Percentiles rank a stretch among this genome's conserved stretches.
These are phyloP conservation scores for Telfairia occidentalis DNA, from an alignment of 331 rosid species.

Conservation along the genomic window DNA sequence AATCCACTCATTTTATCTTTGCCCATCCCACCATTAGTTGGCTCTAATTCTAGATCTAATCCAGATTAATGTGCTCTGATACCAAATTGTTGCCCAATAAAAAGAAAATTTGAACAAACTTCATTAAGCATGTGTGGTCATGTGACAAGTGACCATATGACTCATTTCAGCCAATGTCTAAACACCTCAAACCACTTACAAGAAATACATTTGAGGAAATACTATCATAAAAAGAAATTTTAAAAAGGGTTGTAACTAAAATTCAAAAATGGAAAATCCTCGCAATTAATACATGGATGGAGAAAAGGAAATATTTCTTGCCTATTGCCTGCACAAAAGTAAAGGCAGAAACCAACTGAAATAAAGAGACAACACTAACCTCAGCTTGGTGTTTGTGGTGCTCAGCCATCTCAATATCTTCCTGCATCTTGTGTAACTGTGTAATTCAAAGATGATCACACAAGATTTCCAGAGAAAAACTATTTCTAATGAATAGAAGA, in stretches of 20 bases:
- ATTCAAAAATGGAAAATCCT: background rate
- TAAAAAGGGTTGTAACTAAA: background rate
- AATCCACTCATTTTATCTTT: background rate
- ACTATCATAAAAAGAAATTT: background rate
- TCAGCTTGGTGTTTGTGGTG: slow-evolving; percentile 42
- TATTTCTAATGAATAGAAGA: slow-evolving; percentile 9
- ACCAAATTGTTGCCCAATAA: background rate
- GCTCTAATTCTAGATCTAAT: background rate
- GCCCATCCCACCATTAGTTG: background rate
- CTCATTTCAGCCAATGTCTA: background rate
- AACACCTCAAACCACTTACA: background rate
- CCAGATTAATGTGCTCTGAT: background rate
- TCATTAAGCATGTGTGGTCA: background rate
- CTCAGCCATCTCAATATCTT: slow-evolving; percentile 42
- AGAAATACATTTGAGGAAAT: background rate
- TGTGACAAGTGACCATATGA: background rate
- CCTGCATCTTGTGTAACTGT: slow-evolving; percentile 63
- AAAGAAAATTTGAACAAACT: background rate
- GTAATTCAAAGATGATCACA: slow-evolving; percentile 19
- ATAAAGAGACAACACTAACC: slow-evolving; percentile 44
- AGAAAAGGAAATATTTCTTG: background rate
- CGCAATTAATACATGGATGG: background rate
- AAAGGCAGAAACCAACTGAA: background rate
- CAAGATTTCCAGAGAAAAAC: background rate
- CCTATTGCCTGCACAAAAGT: background rate